Base-by-base conservation (phyloP, 129 eudicot species). In the Tanacetum coccineum region DNA sequence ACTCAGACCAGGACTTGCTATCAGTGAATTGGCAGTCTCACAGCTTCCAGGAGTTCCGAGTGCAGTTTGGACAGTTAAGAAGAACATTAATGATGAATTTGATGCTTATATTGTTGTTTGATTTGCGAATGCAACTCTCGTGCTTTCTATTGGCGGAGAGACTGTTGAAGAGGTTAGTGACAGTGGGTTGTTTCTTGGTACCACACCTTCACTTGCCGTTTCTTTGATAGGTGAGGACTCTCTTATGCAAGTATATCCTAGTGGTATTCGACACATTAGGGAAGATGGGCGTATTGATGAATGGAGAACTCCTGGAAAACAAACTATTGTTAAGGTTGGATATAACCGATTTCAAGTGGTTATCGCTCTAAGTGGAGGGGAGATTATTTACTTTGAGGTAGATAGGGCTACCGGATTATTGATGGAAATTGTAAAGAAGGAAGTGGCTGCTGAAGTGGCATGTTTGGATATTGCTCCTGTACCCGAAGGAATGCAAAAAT, bases 101-200 rank as follows among this genome's bases (percentile, higher is more conserved):
- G 99, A 94, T 82, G 97, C 99, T 13, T 94, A 89, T 63, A 94
- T 94, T 71, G 99, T 94, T 28, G 99, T 94, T 58, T 94, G 96
- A 28, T 94, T 94, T 79, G 89, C 95, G 45, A 94, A 90, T 87
- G 99, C 90, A 46, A 94, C 99, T 55, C 93, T 94, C 14, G 99
- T 94, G 45, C 90, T 94, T 59, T 94, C 99, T 11, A 94, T 94
- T 76, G 99, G 99, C 68, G 25, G 25, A 22, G 99, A 94, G 80
- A 94, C 96, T 19, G 95, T 94, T 18, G 99, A 94, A 81, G 99
- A 94, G 87, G 99, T 94, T n/a, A n/a, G n/a, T n/a, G n/a, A n/a
- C n/a, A n/a, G n/a, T n/a, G n/a, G n/a, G n/a, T n/a, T n/a, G n/a
- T n/a, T n/a, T n/a, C n/a, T n/a, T n/a, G n/a, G n/a, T n/a, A n/a